Conservation (phyloP, 495 filamentous ascomycete genomes). For the Acidomyces sp. region DNA sequence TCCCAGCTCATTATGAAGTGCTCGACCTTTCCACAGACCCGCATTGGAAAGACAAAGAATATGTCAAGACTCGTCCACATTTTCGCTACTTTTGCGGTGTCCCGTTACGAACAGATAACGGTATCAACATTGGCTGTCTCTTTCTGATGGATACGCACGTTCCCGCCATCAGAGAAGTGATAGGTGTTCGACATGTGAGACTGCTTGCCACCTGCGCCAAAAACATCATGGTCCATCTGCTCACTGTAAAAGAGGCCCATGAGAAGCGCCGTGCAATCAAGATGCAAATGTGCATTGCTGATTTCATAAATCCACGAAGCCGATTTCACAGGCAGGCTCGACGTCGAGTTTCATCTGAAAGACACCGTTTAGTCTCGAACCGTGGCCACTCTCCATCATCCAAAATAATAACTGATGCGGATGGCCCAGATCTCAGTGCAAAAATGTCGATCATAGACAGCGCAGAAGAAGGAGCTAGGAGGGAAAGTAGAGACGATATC, state of each 20-base stretch:
- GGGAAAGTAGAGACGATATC: neutral
- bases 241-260: constrained; percentile 13
- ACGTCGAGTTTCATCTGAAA: neutral
- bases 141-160: constrained; percentile 11
- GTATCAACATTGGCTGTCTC: constrained; percentile 14
- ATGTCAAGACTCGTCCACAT: constrained; percentile 5
- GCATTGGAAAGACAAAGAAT: neutral
- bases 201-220: constrained; percentile 6
- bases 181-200: constrained; percentile 1
- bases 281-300: constrained; percentile 17
- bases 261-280: constrained; percentile 5
- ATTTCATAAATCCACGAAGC: constrained; percentile 14
- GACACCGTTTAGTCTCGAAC: neutral
- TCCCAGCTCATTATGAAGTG: neutral
- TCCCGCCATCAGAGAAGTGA: neutral
- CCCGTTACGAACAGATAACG: constrained; percentile 14
- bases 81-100: constrained; percentile 17
- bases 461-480: too few relatives aligned
- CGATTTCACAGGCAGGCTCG: neutral
- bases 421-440: neutral
- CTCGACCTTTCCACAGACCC: neutral
- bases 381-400: neutral
- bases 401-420: neutral
- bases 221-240: constrained; percentile 17
- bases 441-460: too few relatives aligned